Evolutionary conservation across 2,329 filamentous ascomycete genomes (phyloP).

Genomic region (Cadophora sp.): DNA sequence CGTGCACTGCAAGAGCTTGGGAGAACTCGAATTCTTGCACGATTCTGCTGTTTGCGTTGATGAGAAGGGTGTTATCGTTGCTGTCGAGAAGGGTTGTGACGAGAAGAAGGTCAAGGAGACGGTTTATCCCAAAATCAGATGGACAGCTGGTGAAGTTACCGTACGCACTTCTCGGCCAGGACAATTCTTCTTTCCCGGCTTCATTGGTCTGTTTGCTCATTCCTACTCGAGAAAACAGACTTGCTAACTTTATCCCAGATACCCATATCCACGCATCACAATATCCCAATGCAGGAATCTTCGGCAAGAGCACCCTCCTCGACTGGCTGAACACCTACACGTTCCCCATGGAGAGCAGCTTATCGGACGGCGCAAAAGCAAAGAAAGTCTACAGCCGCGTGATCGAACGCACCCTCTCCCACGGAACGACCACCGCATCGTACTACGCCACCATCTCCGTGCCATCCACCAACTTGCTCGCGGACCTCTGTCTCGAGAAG

Average conservation of each 20-base stretch:
- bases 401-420: slow-evolving; percentile 79
- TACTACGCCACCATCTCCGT: slow-evolving; percentile 95
- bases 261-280: slow-evolving; percentile 96
- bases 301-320: slow-evolving; percentile 90
- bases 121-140: slow-evolving; percentile 44
- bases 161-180: slow-evolving; percentile 48
- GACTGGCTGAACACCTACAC: slow-evolving; percentile 96
- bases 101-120: slow-evolving; percentile 46
- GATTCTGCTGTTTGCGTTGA: slow-evolving; percentile 57
- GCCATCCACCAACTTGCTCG: slow-evolving; percentile 86
- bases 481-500: slow-evolving; percentile 76
- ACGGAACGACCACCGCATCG: slow-evolving; percentile 93
- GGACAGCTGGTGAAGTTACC: slow-evolving; percentile 43
- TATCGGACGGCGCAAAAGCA: slow-evolving; percentile 68
- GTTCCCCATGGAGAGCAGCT: slow-evolving; percentile 86
- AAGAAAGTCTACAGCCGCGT: slow-evolving; percentile 77
- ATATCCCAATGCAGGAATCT: slow-evolving; percentile 93
- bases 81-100: slow-evolving; percentile 36
- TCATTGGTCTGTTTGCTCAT: slow-evolving; percentile 63
- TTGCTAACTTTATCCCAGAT: slow-evolving; percentile 60
- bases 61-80: slow-evolving; percentile 57
- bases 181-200: slow-evolving; percentile 85
- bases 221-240: no score
- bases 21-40: slow-evolving; percentile 55
- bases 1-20: slow-evolving; percentile 59